Percentiles rank a stretch among this genome's conserved stretches.
Conservation (phyloP, 306 rosid species). For the Quercus agrifolia region DNA sequence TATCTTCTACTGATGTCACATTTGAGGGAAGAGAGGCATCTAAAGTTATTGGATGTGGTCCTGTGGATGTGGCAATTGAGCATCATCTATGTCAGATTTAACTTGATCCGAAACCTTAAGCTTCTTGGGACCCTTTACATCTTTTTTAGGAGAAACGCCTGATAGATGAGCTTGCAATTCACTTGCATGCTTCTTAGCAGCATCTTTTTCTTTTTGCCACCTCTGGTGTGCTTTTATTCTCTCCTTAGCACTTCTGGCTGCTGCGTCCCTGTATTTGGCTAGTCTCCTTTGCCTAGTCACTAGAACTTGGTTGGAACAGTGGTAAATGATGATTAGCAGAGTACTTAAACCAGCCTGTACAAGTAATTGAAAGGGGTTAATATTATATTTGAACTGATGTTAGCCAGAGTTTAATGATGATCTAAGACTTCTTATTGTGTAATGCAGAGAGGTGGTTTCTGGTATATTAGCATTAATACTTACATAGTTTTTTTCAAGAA, state of each 20-base stretch:
- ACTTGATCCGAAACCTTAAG: constrained; percentile 47
- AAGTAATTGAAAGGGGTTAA: constrained; percentile 44
- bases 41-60: constrained; percentile 26
- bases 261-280: constrained; percentile 82
- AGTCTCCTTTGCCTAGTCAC: constrained; percentile 78
- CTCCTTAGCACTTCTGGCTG: constrained; percentile 79
- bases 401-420: constrained; percentile 6
- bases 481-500: not conserved
- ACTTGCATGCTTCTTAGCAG: constrained; percentile 74
- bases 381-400: constrained; percentile 5
- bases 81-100: constrained; percentile 38
- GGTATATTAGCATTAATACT: not conserved
- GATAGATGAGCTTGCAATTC: constrained; percentile 88
- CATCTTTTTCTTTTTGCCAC: constrained; percentile 77
- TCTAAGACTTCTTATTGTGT: not conserved
- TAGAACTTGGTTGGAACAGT: constrained; percentile 92
- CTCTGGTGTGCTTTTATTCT: constrained; percentile 70
- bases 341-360: constrained; percentile 93
- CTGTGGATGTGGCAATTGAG: constrained; percentile 17
- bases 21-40: constrained; percentile 36
- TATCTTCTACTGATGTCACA: constrained; percentile 33
- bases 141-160: constrained; percentile 54
- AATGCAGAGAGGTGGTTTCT: not conserved
- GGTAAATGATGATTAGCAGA: constrained; percentile 87
- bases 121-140: constrained; percentile 31